phyloP scores from a whole-genome alignment of 148 eudicot genomes.

The Fagopyrum homotropicum region DNA sequence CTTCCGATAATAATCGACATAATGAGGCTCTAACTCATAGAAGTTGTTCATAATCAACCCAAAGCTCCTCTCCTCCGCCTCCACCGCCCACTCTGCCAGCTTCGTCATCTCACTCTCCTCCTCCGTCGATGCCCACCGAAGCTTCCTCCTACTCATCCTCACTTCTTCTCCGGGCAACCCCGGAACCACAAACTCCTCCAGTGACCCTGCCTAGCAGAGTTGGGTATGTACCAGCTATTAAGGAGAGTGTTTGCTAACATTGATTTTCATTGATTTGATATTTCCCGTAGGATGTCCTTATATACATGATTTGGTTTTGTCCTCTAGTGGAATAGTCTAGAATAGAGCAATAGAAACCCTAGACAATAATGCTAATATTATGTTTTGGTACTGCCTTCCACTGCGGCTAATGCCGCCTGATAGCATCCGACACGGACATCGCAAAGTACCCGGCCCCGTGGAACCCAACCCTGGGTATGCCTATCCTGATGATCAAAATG shows the following conservation, averaged over 20 bases:
- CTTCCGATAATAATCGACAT: slow-evolving; percentile 18
- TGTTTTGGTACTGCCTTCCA: slow-evolving; percentile 8
- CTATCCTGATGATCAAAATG: neutral
- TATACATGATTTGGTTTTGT: too few species aligned
- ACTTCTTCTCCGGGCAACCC: slow-evolving; percentile 24
- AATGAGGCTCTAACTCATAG: slow-evolving; percentile 24
- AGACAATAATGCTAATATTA: too few species aligned
- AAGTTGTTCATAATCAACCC: slow-evolving; percentile 30
- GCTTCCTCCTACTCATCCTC: slow-evolving; percentile 11
- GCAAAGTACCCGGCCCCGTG: slow-evolving; percentile 20
- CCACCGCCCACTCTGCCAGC: neutral
- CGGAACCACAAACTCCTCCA: slow-evolving; percentile 19
- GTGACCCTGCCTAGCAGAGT: too few species aligned
- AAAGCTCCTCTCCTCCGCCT: neutral
- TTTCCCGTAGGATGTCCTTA: too few species aligned
- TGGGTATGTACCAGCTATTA: too few species aligned
- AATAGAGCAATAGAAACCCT: too few species aligned
- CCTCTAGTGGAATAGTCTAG: too few species aligned
- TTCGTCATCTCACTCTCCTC: neutral
- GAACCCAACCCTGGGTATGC: slow-evolving; percentile 27
- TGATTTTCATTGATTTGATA: too few species aligned
- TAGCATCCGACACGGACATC: slow-evolving; percentile 12
- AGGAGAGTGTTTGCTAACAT: too few species aligned
- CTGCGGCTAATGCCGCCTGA: slow-evolving; percentile 17
- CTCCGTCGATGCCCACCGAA: neutral